Evolutionary conservation across 1,139 yeast species (phyloP), one percentile per base, ranked within the genome.

Genomic region (Magnusiomyces suaveolens): DNA sequence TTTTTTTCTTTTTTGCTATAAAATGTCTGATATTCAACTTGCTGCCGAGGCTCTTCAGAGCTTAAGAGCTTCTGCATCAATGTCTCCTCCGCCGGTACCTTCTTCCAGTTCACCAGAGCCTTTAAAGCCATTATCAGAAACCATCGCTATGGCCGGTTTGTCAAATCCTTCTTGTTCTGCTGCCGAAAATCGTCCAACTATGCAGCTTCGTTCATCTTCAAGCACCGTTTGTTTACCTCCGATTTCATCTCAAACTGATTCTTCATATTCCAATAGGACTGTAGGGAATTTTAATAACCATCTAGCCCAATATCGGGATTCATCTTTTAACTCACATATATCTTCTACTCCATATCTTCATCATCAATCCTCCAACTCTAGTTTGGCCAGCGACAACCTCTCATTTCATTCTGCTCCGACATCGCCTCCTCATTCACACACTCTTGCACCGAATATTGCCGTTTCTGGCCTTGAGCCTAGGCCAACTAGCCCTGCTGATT

Each of bases 41-140:
- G 58, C 58, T 16, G 58, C 58, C 26, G 58, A 56, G 38, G 58
- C 58, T n/a, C 53, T 56, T 8, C 53, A 56, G 26, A 54, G 56
- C 48, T 43, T 56, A 26, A 52, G 58, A 23, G 23, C 52, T 20
- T 48, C 44, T 4, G 43, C 51, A 1, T 8, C 43, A 10, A 10
- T 18, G 43, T 43, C 56, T 10, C 18, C 52, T 3, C 50, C 52
- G 12, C 14, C 26, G n/a, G 4, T 18, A 10, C 20, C 43, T 10
- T 14, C 43, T 16, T 38, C 43, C 18, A 12, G 12, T 29, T 12
- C 12, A 8, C 12, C 12, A 12, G 36, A 29, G 12, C 36, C 36
- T 29, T n/a, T n/a, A n/a, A n/a, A n/a, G n/a, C n/a, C n/a, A n/a
- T n/a, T n/a, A n/a, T n/a, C n/a, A n/a, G 36, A 8, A 29, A 29